phyloP scores from a whole-genome alignment of 148 eudicot species.

The Amaranthus hypochondriacus region DNA sequence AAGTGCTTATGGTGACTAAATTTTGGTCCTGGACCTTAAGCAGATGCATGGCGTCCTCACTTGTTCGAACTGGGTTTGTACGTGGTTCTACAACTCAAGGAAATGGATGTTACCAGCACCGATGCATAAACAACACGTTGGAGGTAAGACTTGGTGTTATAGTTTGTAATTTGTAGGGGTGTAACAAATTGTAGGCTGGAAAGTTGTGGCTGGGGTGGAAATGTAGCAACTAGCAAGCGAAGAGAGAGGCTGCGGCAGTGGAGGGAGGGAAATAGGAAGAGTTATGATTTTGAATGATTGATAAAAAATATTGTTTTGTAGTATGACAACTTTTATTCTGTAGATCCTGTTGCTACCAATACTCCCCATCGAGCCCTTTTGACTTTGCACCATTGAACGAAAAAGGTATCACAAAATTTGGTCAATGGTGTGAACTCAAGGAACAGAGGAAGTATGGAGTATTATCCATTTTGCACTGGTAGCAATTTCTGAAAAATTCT shows the following conservation, averaged over 20 bases:
- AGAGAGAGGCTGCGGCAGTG: background rate
- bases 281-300: background rate
- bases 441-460: no score
- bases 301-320: background rate
- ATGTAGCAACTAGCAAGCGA: background rate
- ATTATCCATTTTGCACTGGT: background rate
- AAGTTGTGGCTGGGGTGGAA: background rate
- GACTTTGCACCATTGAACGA: background rate
- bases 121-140: slow-evolving; percentile 65
- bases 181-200: background rate
- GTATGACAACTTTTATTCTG: background rate
- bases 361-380: background rate
- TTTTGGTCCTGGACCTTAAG: slow-evolving; percentile 12
- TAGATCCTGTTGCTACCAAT: slow-evolving; percentile 1
- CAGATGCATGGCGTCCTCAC: slow-evolving; percentile 96
- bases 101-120: slow-evolving; percentile 96
- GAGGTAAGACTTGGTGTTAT: slow-evolving; percentile 48
- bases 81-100: slow-evolving; percentile 91
- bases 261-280: background rate
- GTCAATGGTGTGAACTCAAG: no score
- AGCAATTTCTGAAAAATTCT: background rate
- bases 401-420: no score
- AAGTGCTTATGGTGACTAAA: background rate
- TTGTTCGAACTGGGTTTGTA: slow-evolving; percentile 94
- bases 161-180: background rate